Evolutionary conservation across 2,329 filamentous ascomycete genomes (phyloP), one percentile per base, ranked within the genome.

Genomic region (Microdochium paspali): DNA sequence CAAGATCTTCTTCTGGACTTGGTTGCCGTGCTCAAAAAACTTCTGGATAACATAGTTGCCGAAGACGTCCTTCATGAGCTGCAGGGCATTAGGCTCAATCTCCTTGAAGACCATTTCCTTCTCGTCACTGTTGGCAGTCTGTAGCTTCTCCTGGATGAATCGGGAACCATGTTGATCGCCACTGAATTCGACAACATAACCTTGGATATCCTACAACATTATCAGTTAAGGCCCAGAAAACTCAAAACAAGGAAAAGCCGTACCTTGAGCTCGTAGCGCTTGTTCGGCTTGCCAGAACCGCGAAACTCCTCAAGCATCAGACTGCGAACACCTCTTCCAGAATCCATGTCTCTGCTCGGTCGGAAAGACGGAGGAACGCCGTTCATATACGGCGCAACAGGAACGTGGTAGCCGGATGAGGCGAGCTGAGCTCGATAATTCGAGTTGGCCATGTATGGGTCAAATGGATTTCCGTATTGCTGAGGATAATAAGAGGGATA

Each of bases 11-110:
- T 98, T 98, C 69, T 98, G 93, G 0, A 84, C 78, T 65, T 95
- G 90, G 56, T 89, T 94, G 32, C 93, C 91, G 63, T 97, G 89
- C 63, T 97, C 91, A 52, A 97, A 96, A 61, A 97, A 84, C 64
- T 96, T 97, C 61, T 98, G 93, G 32, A 97, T 90, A 30, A 98
- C 93, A 61, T 97, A 98, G 65, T 98, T 98, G 47, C 93, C 93
- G 61, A 96, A 98, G 0, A 97, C 85, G 63, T 97, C 93, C 43
- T 85, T 91, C 89, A 95, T 96, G 44, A 98, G 71, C 59, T 91
- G 89, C 25, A 95, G 66, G 1, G 85, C 82, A 55, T 98, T 93
- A 1, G 82, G 79, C 56, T 87, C 79, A 43, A 98, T 89, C 64
- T 97, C 93, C 1, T 77, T 74, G 70, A 96, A 97, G 1, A 97